Evolutionary conservation across 768 basidiomycete species (phyloP).

Genomic region (Kwoniella sp.): DNA sequence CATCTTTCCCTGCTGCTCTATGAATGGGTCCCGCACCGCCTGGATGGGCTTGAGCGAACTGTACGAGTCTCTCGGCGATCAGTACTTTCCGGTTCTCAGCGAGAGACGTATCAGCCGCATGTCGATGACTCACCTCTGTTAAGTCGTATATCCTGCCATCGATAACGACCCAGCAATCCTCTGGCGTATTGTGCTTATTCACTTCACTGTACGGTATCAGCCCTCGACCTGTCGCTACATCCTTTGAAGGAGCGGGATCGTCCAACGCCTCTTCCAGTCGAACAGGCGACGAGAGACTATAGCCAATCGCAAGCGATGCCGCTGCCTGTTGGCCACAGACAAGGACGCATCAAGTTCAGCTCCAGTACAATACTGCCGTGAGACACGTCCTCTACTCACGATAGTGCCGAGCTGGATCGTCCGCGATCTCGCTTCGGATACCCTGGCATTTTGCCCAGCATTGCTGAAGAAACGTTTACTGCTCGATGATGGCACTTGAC

Average conservation of each 20-base stretch:
- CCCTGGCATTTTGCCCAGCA: not conserved
- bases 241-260: conserved; percentile 34
- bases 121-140: conserved; percentile 45
- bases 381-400: conserved; percentile 12
- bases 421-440: not conserved
- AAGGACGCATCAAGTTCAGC: too few relatives aligned
- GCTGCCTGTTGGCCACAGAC: conserved; percentile 7
- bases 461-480: conserved; percentile 1
- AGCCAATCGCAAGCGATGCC: conserved; percentile 19
- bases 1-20: conserved; percentile 51
- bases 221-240: conserved; percentile 30
- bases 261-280: conserved; percentile 33
- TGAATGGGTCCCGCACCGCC: conserved; percentile 50
- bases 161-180: conserved; percentile 54
- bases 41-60: conserved; percentile 54
- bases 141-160: conserved; percentile 54
- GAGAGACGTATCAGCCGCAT: too few relatives aligned
- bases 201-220: conserved; percentile 53
- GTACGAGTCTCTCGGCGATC: too few relatives aligned
- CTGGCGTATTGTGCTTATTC: conserved; percentile 46
- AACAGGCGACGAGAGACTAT: conserved; percentile 8
- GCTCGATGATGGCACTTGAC: not conserved
- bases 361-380: too few relatives aligned
- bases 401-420: conserved; percentile 6
- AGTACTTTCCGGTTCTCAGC: too few relatives aligned